Base-by-base conservation (phyloP, 2,329 filamentous ascomycete genomes). In the Hypoxylon sp. region DNA sequence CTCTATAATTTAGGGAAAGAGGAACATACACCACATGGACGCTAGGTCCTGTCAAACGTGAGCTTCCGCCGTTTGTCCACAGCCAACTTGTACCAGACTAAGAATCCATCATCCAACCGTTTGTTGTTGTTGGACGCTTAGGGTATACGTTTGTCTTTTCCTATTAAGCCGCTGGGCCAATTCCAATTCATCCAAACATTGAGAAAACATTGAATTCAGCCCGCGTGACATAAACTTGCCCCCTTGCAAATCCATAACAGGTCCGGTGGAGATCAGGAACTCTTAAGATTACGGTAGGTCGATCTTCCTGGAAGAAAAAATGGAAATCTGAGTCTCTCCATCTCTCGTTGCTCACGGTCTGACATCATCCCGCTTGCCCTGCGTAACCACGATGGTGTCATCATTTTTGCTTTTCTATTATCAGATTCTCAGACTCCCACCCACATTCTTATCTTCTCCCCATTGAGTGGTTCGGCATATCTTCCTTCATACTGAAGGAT, bases 291-390 rank as follows among this genome's bases (percentile, higher is more conserved):
- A 52, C 68, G 59, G 61, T 65, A 55, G 68, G 68, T 56, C 61
- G 68, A 70, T 70, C 68, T 70, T 65, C 49, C 56, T 66, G 51
- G 60, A 61, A 48, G 21, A 17, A 56, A 30, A 36, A 61, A 51
- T 60, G 55, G 58, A 17, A 66, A 65, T 62, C 56, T 61, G 59
- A 68, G 23, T 60, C 59, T 60, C 45, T 48, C 17, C 30, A 55
- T 53, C 48, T 58, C 59, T 63, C 56, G 43, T 55, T 68, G 69
- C 62, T 68, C 21, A 45, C 64, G 38, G 57, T 72, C 70, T 75
- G 73, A 75, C 73, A 75, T 75, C 73, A 75, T 73, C 63, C 49
- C 41, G 53, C 72, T 17, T 45, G 34, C 53, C 71, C 72, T 69
- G 67, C 67, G 60, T 67, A 67, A 71, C 67, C 61, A 57, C 52